Evolutionary conservation across 768 basidiomycete genomes (phyloP), one percentile per base, ranked within the genome.

Genomic region (Phaffia australis): DNA sequence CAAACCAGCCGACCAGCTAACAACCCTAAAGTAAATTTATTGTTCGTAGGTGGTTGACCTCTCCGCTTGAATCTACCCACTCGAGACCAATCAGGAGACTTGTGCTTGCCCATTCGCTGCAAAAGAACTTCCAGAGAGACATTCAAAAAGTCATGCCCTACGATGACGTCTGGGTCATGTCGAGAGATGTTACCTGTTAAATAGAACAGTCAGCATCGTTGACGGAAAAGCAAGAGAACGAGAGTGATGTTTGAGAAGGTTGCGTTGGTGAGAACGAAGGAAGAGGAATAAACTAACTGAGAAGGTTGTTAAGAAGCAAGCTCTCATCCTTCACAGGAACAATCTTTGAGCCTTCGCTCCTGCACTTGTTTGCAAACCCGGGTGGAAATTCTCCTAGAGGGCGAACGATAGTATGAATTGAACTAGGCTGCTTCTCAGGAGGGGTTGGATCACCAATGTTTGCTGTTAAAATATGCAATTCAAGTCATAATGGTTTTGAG

Each of bases 91-190:
- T 95, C 87, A 60, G 94, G 89, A 9, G 83, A 84, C 73, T 93
- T 90, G 56, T 91, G 81, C 65, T 94, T 88, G 69, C 84, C 83
- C 87, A 98, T 87, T 0, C 95, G 85, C 72, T 88, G 85, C 16
- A 99, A 81, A 23, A 99, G 80, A 18, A 95, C 87, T 71, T 98
- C 95, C 27, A 95, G 81, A 0, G 87, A 86, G 29, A 87, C 87
- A 5, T 89, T 91, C 5, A 90, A 79, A 75, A 99, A 95, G 61
- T 97, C 92, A 72, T 98, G 91, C 0, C 95, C 93, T 47, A 99
- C 82, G 62, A 98, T 83, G 25, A 97, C 84, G 72, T 99, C 95
- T 0, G 95, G 93, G 72, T 99, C 95, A 23, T 88, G 82, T 73
- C 87, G 87, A 73, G 87, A 82, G 54, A 98, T 81, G 5, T 84